Evolutionary conservation across 2,329 filamentous ascomycete species (phyloP).

Genomic region (Ophiocordyceps polyrhachis-furcata): DNA sequence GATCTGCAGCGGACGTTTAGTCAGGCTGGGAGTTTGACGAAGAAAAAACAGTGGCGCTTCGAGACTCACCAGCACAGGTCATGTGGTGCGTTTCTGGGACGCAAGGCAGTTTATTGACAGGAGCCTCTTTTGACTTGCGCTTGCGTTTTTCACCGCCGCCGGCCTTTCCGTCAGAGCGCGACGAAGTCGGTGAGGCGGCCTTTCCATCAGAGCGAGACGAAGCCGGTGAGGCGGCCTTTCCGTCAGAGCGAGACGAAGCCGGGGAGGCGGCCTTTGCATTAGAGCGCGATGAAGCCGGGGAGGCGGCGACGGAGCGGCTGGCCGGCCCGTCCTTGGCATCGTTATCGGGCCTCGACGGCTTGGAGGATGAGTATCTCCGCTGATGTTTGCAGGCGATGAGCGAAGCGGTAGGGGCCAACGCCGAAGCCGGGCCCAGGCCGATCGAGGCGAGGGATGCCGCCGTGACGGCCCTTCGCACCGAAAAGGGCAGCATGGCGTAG

Average conservation of each 20-base stretch:
- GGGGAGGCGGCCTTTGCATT: slow-evolving; percentile 19
- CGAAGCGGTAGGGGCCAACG: slow-evolving; percentile 19
- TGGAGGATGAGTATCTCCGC: slow-evolving; percentile 40
- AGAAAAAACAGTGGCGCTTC: background rate
- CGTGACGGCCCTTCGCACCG: slow-evolving; percentile 34
- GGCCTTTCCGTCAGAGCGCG: slow-evolving; percentile 15
- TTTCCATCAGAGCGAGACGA: slow-evolving; percentile 23
- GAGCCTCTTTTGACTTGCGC: slow-evolving; percentile 36
- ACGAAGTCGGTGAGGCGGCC: slow-evolving; percentile 6
- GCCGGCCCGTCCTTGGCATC: slow-evolving; percentile 31
- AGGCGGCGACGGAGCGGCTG: slow-evolving; percentile 28
- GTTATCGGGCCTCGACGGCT: slow-evolving; percentile 41
- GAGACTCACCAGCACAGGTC: slow-evolving; percentile 41
- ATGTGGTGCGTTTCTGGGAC: slow-evolving; percentile 61
- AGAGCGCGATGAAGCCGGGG: slow-evolving; percentile 20
- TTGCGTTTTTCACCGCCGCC: slow-evolving; percentile 33
- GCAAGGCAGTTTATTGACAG: slow-evolving; percentile 43
- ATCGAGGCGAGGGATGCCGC: slow-evolving; percentile 23
- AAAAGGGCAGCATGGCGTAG: slow-evolving; percentile 32
- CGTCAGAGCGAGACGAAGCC: slow-evolving; percentile 1
- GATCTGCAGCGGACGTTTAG: slow-evolving; percentile 35
- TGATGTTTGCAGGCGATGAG: slow-evolving; percentile 25
- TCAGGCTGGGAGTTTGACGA: background rate
- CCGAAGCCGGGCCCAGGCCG: slow-evolving; percentile 21
- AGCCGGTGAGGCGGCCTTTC: slow-evolving; percentile 27